Evolutionary conservation across 805 yeast species (phyloP).

Genomic region (Wickerhamiella kazuoi): DNA sequence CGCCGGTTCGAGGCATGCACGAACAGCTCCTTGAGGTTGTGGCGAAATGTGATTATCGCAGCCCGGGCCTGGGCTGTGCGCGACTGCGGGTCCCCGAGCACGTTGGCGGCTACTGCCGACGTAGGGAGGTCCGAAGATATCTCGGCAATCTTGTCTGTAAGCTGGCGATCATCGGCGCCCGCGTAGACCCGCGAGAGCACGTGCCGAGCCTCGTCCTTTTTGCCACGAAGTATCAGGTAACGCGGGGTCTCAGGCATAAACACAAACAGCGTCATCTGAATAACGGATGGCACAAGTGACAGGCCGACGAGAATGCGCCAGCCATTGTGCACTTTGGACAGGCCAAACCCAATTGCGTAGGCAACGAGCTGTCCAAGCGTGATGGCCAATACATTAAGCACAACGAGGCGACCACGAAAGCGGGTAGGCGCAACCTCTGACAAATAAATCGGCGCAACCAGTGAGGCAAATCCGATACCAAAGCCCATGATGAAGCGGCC

Average conservation of each 20-base stretch:
- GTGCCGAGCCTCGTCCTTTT: slow-evolving; percentile 42
- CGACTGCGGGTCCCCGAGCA: slow-evolving; percentile 3
- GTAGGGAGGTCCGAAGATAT: slow-evolving; percentile 13
- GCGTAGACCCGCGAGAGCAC: slow-evolving; percentile 50
- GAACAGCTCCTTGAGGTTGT: slow-evolving; percentile 20
- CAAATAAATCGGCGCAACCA: slow-evolving; percentile 86
- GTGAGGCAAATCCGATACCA: slow-evolving; percentile 90
- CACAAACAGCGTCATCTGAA: slow-evolving; percentile 58
- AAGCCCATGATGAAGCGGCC: slow-evolving; percentile 91
- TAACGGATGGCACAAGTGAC: slow-evolving; percentile 68
- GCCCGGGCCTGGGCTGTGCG: slow-evolving; percentile 8
- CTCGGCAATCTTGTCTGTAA: slow-evolving; percentile 52
- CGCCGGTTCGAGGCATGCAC: slow-evolving; percentile 45
- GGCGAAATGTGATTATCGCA: slow-evolving; percentile 15
- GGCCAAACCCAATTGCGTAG: slow-evolving; percentile 67
- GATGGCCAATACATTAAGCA: slow-evolving; percentile 71
- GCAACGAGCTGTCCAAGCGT: slow-evolving; percentile 94
- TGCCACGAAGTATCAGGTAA: slow-evolving; percentile 57
- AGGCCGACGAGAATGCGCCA: slow-evolving; percentile 90
- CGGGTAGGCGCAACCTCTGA: slow-evolving; percentile 83
- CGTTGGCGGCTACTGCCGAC: slow-evolving; percentile 12
- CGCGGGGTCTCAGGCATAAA: slow-evolving; percentile 95
- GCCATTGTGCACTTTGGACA: slow-evolving; percentile 34
- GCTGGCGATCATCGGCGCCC: slow-evolving; percentile 43
- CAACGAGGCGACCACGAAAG: slow-evolving; percentile 81